Base-by-base conservation (phyloP, 108 stramenopile species). In the Discostella stelligeroides region DNA sequence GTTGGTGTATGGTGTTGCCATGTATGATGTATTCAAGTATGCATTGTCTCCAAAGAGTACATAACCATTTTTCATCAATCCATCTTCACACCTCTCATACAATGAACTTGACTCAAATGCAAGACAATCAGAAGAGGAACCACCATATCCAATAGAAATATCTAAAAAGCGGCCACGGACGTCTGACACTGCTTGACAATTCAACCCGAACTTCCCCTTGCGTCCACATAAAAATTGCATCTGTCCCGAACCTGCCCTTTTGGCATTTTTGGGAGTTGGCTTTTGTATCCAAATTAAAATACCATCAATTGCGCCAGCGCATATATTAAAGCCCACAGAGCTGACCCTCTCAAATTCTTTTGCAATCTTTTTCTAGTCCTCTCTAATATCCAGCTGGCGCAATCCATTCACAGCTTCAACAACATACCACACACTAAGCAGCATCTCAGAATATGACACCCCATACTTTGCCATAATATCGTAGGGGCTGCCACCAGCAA, bases 141-240 rank as follows among this genome's bases (percentile, higher is more conserved):
- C 55, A 4, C 34, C 34, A 38, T 38, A 56, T 15, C 1, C 13
- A 13, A 37, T 56, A 1, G 55, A 56, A 28, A 56, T 56, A 13
- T 38, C 55, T 38, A 66, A 20, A 34, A 40, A 39, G 0, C n/a
- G 0, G 0, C 37, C n/a, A 20, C 38, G 34, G 3, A 24, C 10
- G 3, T 51, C 30, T 41, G 4, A 51, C 1, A 39, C 39, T 21
- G 50, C 47, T 41, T 39, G 30, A 0, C 41, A 63, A 47, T 76
- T 76, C 50, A 73, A 40, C 0, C 80, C 74, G 49, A 55, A 76
- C 42, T 77, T 76, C 9, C 76, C 14, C 60, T 82, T 80, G 0
- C 75, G 40, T 40, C 57, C 28, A 18, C 81, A 76, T 28, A 75
- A 63, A 39, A 62, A 64, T 34, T 77, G 72, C 42, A 17, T 39